Conservation (phyloP, 2,329 filamentous ascomycete genomes). For the Ophiostoma perfectum region DNA sequence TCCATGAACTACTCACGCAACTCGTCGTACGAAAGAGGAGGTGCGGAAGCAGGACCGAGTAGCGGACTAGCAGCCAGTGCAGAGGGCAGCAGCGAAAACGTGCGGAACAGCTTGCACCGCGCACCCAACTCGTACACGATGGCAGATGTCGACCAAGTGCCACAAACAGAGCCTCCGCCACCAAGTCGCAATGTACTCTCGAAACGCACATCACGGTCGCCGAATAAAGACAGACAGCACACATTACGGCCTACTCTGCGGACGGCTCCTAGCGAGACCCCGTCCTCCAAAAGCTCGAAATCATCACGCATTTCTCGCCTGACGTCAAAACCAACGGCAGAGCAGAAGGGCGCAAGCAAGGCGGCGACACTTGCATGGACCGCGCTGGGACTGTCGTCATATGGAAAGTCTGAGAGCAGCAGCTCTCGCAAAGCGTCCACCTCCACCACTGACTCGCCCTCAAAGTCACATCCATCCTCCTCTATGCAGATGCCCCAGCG, state of each 20-base stretch:
- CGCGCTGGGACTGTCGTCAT: constrained; percentile 36
- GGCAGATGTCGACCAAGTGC: background rate
- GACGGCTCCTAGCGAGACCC: constrained; percentile 42
- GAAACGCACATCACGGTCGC: constrained; percentile 36
- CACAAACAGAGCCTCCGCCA: background rate
- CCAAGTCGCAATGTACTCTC: constrained; percentile 2
- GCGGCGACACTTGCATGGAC: constrained; percentile 61
- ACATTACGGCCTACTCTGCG: constrained; percentile 59
- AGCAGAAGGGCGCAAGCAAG: constrained; percentile 53
- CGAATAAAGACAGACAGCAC: constrained; percentile 53
- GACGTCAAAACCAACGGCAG: constrained; percentile 38
- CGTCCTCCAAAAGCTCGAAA: constrained; percentile 35
- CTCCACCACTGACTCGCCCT: background rate
- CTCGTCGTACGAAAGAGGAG: constrained; percentile 44
- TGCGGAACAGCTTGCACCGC: constrained; percentile 1
- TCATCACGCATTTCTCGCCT: constrained; percentile 38
- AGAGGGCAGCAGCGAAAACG: constrained; percentile 4
- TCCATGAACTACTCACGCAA: constrained; percentile 43
- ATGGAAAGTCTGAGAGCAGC: constrained; percentile 19
- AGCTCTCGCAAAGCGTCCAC: constrained; percentile 17
- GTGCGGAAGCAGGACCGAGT: constrained; percentile 7
- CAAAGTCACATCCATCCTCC: constrained; percentile 8
- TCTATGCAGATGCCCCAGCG: constrained; percentile 11
- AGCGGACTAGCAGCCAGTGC: constrained; percentile 3
- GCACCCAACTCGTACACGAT: background rate